Percentiles rank a stretch among this genome's conserved stretches.
phyloP scores from a whole-genome alignment of 441 rosid species.

The Daphne laureola region DNA sequence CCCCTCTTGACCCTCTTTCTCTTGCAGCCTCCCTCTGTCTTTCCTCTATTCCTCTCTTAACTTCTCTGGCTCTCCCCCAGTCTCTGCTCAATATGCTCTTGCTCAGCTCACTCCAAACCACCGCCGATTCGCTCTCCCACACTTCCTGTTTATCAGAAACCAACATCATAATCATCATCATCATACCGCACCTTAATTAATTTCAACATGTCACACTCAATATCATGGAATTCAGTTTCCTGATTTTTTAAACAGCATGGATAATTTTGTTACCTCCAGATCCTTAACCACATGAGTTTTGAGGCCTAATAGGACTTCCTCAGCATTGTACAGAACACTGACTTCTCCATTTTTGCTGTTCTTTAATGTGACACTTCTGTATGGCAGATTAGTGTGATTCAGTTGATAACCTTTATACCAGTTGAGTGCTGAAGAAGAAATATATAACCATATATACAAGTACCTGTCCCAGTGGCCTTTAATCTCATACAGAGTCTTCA shows the following conservation, averaged over 20 bases:
- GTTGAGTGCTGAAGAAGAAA: neutral
- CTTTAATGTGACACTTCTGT: constrained; percentile 49
- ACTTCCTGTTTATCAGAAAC: constrained; percentile 29
- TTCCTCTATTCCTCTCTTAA: constrained; percentile 55
- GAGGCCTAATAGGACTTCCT: constrained; percentile 34
- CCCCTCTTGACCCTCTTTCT: constrained; percentile 30
- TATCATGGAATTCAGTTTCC: too few species aligned
- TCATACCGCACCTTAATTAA: too few species aligned
- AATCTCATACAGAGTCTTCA: constrained; percentile 36
- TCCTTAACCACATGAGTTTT: constrained; percentile 47
- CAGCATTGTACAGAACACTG: constrained; percentile 43
- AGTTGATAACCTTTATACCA: neutral
- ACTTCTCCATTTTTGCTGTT: constrained; percentile 34
- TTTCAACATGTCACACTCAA: neutral
- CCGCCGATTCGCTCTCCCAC: constrained; percentile 42
- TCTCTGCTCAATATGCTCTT: constrained; percentile 36
- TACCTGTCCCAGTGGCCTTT: constrained; percentile 73
- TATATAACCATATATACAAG: constrained; percentile 3
- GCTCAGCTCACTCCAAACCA: constrained; percentile 62
- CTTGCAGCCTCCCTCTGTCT: constrained; percentile 41
- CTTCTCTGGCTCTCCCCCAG: constrained; percentile 65
- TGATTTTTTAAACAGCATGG: too few species aligned
- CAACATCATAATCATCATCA: neutral
- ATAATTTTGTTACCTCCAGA: constrained; percentile 28
- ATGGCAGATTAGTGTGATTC: neutral